Base-by-base conservation (phyloP, 164 flowering plant genomes). In the Berberis vulgaris region DNA sequence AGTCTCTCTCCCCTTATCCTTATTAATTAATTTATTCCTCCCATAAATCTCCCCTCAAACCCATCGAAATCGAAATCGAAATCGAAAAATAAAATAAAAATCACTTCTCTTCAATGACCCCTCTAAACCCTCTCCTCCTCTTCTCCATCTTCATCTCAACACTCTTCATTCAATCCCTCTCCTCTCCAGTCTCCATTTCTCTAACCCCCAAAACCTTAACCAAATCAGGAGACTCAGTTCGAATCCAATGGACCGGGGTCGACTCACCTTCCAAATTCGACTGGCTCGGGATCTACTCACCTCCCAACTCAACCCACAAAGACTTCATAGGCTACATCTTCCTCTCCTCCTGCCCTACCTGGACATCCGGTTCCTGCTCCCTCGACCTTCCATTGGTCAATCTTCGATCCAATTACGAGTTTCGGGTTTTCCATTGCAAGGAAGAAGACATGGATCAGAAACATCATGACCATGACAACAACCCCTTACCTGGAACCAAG, bases 221-320 rank as follows among this genome's bases (percentile, higher is more conserved):
- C 60, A 81, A 75, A 70, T 87, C 97, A 6, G 87, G 89, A 38
- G 83, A 82, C 72, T 6, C 83, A 0, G 78, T 84, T 42, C 68
- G 39, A 38, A 67, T 91, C 73, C 58, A 69, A 63, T 91, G 96
- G 96, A 73, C 83, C 46, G 83, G 82, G 26, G 65, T 91, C 61
- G 75, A 71, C 41, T 70, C 82, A 0, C 98, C 98, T 0, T 81
- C 96, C 7, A 44, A 72, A 1, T 86, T 87, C 57, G 91, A 84
- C 61, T 84, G 87, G 94, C 81, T 94, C 62, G 97, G 96, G n/a
- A 80, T 92, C 74, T 92, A 88, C 86, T 81, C 89, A 0, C 97
- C 98, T 0, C 83, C 96, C 1, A 62, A 72, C 70, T 92, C 98
- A 2, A n/a, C 75, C 52, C 59, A 78, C 76, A 71, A 71, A 52